A percentile compares a stretch with the other conserved stretches of the same genome.
Evolutionary conservation across 306 rosid species (phyloP).

Genomic region (Prunus salicina): DNA sequence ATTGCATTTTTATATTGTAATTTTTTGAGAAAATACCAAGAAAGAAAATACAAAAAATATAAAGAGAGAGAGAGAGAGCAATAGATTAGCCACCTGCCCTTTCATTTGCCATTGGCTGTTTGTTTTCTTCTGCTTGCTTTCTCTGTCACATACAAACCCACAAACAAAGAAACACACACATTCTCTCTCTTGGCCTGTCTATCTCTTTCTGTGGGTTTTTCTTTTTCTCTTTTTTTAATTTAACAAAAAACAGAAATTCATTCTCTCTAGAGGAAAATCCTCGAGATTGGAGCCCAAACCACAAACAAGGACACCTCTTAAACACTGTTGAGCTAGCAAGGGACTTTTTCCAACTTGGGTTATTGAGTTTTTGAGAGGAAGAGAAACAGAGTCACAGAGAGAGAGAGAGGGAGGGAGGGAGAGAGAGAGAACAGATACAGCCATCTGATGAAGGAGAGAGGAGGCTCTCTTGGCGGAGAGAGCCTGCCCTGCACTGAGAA

Average conservation of each 20-base stretch:
- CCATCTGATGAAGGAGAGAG: conserved; percentile 78
- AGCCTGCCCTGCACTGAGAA: conserved; percentile 57
- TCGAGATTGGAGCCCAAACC: conserved; percentile 62
- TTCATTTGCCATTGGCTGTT: conserved; percentile 30
- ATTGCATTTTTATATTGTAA: neutral
- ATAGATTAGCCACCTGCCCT: conserved; percentile 13
- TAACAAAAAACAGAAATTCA: neutral
- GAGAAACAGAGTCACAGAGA: neutral
- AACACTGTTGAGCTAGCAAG: conserved; percentile 13
- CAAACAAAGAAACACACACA: conserved; percentile 28
- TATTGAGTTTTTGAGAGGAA: conserved; percentile 8
- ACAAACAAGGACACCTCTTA: conserved; percentile 6
- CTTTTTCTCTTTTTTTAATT: neutral
- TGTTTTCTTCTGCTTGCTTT: conserved; percentile 34
- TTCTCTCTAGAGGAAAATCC: conserved; percentile 24
- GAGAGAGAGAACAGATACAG: neutral
- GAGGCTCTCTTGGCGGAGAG: conserved; percentile 97
- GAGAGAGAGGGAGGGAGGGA: neutral
- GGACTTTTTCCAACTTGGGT: conserved; percentile 11
- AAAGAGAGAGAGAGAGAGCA: neutral
- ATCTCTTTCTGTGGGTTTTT: conserved; percentile 32
- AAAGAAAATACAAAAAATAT: neutral
- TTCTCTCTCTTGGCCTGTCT: conserved; percentile 12
- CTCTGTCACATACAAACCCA: conserved; percentile 40
- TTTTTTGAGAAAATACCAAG: conserved; percentile 15